A percentile compares a stretch with the other conserved stretches of the same genome.
phyloP scores from a whole-genome alignment of 2,329 filamentous ascomycete species.

The Paraphoma sp. region DNA sequence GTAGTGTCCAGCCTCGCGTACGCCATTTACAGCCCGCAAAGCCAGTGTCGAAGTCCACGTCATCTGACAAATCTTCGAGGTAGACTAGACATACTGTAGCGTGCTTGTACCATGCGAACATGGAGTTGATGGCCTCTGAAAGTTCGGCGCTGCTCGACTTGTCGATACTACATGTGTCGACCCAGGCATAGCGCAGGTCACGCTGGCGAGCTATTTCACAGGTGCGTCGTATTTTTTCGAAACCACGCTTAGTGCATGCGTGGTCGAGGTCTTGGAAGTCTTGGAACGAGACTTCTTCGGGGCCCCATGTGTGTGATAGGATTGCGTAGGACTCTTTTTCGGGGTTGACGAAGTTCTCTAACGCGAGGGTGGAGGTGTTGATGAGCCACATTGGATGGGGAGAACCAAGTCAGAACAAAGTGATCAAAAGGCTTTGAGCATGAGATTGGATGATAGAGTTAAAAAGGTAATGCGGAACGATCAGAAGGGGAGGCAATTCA shows the following conservation, averaged over 20 bases:
- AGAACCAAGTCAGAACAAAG: no score
- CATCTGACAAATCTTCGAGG: background rate
- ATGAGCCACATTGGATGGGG: conserved; percentile 11
- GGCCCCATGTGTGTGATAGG: conserved; percentile 29
- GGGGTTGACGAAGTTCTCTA: conserved; percentile 3
- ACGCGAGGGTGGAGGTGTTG: conserved; percentile 12
- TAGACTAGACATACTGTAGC: background rate
- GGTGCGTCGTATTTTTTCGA: conserved; percentile 20
- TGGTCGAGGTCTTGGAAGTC: conserved; percentile 11
- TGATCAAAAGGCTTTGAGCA: no score
- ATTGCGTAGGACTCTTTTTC: conserved; percentile 26
- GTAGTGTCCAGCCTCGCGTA: background rate
- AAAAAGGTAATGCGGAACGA: no score
- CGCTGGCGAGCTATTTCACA: conserved; percentile 12
- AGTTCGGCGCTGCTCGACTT: conserved; percentile 18
- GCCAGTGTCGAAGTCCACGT: background rate
- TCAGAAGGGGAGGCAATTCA: no score
- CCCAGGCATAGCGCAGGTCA: conserved; percentile 24
- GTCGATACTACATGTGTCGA: conserved; percentile 32
- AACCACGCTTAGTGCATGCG: conserved; percentile 13
- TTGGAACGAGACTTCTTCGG: conserved; percentile 25
- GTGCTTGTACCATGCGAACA: background rate
- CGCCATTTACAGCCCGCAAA: background rate
- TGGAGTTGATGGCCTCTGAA: background rate
- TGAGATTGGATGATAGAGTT: no score